Evolutionary conservation across 2,329 filamentous ascomycete genomes (phyloP).

Genomic region (Trichoderma afroharzianum): DNA sequence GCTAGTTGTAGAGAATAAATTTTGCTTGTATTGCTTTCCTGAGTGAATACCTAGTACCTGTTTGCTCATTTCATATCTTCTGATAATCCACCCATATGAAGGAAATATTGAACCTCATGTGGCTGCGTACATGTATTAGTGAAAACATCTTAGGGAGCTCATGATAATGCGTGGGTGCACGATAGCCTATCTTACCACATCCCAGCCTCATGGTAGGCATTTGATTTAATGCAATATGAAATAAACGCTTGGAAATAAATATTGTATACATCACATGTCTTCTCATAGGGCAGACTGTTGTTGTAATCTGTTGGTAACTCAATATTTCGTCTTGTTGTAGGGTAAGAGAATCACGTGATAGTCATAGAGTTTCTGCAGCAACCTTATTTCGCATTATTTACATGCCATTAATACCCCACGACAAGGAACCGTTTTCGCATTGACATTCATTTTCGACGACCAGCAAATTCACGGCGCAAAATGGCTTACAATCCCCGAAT

Average conservation of each 20-base stretch:
- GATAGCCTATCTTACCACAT: not conserved
- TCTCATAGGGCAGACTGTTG: not conserved
- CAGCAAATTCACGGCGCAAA: not conserved
- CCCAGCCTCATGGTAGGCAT: fast-evolving
- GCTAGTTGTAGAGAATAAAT: not conserved
- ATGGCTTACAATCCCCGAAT: conserved; percentile 60
- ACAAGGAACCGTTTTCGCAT: not conserved
- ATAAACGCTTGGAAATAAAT: not conserved
- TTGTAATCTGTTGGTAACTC: not conserved
- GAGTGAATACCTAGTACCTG: not conserved
- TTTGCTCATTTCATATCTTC: not conserved
- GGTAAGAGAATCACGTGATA: not conserved
- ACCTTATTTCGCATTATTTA: conserved; percentile 6
- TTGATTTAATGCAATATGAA: not conserved
- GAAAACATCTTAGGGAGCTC: too few species aligned
- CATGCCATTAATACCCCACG: not conserved
- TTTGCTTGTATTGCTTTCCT: not conserved
- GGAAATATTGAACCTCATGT: too few species aligned
- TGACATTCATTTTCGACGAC: not conserved
- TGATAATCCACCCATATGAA: not conserved
- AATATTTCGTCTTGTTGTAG: not conserved
- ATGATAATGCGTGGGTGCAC: not conserved
- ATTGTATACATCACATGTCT: not conserved
- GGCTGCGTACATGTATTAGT: too few species aligned
- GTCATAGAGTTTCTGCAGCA: conserved; percentile 18